phyloP scores from a whole-genome alignment of 257 asterid species.

The Paulownia fortunei region DNA sequence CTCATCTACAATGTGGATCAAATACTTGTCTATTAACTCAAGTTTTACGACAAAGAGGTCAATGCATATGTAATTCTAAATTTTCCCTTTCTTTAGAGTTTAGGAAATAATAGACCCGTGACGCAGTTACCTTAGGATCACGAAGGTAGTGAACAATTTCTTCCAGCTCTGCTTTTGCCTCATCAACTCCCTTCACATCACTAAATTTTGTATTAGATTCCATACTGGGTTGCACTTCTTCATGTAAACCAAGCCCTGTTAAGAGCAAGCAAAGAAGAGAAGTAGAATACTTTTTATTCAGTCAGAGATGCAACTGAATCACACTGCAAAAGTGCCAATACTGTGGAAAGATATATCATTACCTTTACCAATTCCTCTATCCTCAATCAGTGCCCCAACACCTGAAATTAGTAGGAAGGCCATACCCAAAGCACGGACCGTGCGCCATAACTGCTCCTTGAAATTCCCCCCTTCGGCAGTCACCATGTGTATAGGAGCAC shows the following conservation, averaged over 20 bases:
- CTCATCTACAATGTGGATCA: not conserved
- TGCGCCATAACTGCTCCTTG: constrained; percentile 88
- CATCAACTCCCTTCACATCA: constrained; percentile 95
- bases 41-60: not conserved
- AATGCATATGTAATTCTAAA: not conserved
- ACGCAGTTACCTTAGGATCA: constrained; percentile 78
- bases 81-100: not conserved
- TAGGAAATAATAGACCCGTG: constrained; percentile 12
- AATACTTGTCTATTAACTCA: not conserved
- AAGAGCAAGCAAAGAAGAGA: constrained; percentile 23
- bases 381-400: constrained; percentile 82
- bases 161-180: constrained; percentile 87
- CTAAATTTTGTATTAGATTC: constrained; percentile 82
- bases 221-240: constrained; percentile 80
- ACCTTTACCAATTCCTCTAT: constrained; percentile 92
- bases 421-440: constrained; percentile 79
- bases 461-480: constrained; percentile 78
- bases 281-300: not conserved
- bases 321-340: not conserved
- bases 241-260: constrained; percentile 82
- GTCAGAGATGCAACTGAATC: constrained; percentile 16
- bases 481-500: constrained; percentile 90
- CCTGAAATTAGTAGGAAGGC: constrained; percentile 81
- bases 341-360: constrained; percentile 3
- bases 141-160: constrained; percentile 97